Conservation (phyloP, 352 stramenopile species). For the Globisporangium nodosum region DNA sequence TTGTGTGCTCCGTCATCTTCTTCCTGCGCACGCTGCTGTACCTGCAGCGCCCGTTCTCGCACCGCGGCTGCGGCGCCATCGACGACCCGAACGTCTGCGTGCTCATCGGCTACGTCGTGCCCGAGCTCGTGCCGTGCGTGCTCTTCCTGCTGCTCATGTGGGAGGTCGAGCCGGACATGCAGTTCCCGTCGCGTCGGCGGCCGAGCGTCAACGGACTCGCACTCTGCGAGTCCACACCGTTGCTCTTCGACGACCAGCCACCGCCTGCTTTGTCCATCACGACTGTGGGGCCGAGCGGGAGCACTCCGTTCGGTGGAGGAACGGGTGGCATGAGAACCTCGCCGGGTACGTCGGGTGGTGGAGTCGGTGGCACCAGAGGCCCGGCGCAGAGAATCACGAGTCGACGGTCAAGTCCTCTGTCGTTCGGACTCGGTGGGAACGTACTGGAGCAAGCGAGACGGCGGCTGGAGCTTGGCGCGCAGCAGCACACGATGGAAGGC, state of each 20-base stretch:
- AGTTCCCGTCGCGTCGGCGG: constrained; percentile 48
- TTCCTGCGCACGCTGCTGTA: constrained; percentile 77
- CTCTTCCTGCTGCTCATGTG: constrained; percentile 86
- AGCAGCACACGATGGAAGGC: neutral
- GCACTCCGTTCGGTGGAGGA: constrained; percentile 13
- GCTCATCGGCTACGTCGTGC: constrained; percentile 63
- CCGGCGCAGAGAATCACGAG: constrained; percentile 17
- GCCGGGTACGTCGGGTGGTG: constrained; percentile 1
- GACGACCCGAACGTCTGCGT: constrained; percentile 58
- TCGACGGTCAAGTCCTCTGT: constrained; percentile 54
- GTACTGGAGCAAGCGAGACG: constrained; percentile 38
- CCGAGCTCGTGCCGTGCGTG: constrained; percentile 62
- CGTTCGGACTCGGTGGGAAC: constrained; percentile 42
- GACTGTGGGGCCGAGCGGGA: constrained; percentile 5
- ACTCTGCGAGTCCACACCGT: constrained; percentile 11
- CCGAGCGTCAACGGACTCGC: constrained; percentile 30
- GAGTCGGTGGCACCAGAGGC: constrained; percentile 1
- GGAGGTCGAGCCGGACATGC: constrained; percentile 71
- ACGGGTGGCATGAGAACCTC: constrained; percentile 2
- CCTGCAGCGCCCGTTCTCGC: constrained; percentile 67
- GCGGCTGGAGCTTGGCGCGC: constrained; percentile 11
- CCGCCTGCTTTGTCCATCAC: constrained; percentile 37
- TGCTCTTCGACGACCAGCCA: constrained; percentile 18
- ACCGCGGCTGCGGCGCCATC: constrained; percentile 64
- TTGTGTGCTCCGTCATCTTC: constrained; percentile 57